Evolutionary conservation across 176 grass and related monocot species (phyloP).

Genomic region (Avena sativa): DNA sequence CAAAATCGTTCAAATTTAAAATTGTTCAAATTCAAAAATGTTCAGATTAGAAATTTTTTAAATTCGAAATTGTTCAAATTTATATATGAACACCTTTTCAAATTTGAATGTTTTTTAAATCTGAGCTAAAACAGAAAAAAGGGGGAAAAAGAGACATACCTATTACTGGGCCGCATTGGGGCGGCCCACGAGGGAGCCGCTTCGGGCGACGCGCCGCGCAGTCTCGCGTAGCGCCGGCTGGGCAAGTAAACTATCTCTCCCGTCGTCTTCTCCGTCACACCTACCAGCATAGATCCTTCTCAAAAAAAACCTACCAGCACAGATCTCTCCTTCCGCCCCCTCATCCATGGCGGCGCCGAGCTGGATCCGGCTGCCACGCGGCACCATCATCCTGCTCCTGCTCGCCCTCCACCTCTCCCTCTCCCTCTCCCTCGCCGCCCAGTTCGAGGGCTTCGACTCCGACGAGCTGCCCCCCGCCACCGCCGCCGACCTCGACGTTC

Average conservation of each 20-base stretch:
- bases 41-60: no score
- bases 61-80: no score
- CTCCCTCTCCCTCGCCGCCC: slow-evolving; percentile 53
- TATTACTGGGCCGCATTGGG: no score
- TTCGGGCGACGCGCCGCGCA: no score
- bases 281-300: background rate
- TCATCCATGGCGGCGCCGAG: slow-evolving; percentile 66
- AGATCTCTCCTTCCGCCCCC: background rate
- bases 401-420: slow-evolving; percentile 52
- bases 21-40: no score
- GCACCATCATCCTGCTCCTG: slow-evolving; percentile 55
- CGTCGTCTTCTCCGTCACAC: slow-evolving; percentile 29
- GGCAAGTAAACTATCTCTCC: background rate
- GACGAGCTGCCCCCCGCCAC: slow-evolving; percentile 59
- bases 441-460: slow-evolving; percentile 94
- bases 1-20: no score
- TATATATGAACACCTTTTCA: no score
- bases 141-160: no score
- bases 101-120: no score
- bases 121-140: no score
- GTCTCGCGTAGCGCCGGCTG: background rate
- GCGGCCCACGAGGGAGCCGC: no score
- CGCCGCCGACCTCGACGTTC: slow-evolving; percentile 38
- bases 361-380: slow-evolving; percentile 56
- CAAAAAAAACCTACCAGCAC: no score